These are phyloP conservation scores for Herpetomonas samuelpessoai DNA, from an alignment of 208 protist genomes.

Conservation along the genomic window DNA sequence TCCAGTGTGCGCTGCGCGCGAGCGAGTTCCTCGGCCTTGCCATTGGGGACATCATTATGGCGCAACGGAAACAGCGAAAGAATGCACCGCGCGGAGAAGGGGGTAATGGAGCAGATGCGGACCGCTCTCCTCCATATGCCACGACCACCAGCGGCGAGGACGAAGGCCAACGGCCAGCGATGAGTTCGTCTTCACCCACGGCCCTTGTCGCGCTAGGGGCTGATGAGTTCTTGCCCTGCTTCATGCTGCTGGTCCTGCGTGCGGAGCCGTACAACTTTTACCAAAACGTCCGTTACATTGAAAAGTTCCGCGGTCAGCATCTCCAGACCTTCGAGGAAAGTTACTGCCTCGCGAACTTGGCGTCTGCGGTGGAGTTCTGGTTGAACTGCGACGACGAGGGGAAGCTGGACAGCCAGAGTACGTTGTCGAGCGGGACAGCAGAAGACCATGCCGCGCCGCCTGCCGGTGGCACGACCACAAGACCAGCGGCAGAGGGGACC, in stretches of 20 bases:
- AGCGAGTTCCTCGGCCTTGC: constrained; percentile 50
- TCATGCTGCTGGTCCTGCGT: constrained; percentile 74
- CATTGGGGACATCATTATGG: constrained; percentile 39
- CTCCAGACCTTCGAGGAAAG: constrained; percentile 56
- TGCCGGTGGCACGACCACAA: not conserved
- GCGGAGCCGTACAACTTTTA: constrained; percentile 64
- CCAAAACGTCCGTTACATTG: constrained; percentile 71
- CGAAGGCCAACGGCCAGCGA: constrained; percentile 1
- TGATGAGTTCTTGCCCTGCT: constrained; percentile 80
- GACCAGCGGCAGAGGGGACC: not conserved
- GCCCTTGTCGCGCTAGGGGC: constrained; percentile 54
- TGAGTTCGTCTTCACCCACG: not conserved
- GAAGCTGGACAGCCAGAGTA: constrained; percentile 12
- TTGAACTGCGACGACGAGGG: constrained; percentile 40
- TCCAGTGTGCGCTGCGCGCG: constrained; percentile 66
- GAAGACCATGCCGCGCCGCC: too few species aligned
- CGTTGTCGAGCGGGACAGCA: too few species aligned
- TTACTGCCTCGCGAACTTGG: constrained; percentile 73
- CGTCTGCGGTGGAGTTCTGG: constrained; percentile 66
- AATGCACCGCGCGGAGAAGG: constrained; percentile 4
- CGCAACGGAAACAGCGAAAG: constrained; percentile 12
- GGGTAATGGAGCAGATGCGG: not conserved
- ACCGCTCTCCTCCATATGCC: too few species aligned
- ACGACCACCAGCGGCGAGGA: not conserved
- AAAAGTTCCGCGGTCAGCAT: constrained; percentile 34